Base-by-base conservation (phyloP, 768 basidiomycete species). In the Lactarius akahatsu region DNA sequence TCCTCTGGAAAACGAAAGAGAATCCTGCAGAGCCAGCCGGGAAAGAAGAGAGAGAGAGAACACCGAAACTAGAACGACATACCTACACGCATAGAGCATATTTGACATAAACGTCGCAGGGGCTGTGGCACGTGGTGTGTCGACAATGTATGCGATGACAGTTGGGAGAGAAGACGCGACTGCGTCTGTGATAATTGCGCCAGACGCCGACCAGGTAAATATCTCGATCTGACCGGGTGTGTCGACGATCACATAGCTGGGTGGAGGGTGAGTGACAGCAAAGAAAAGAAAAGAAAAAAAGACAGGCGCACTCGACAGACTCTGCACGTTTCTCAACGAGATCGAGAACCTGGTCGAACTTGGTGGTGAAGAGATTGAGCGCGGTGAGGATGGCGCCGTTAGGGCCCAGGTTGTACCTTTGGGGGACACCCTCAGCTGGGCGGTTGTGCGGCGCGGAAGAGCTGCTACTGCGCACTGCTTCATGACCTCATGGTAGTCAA, bases 51-150 rank as follows among this genome's bases (percentile, higher is more conserved):
- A 13, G 15, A n/a, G 41, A n/a, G 41, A 50, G 36, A 6, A 10
- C 28, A n/a, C 26, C 6, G 16, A 34, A 34, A 64, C 10, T 10
- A 10, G 26, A 67, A 20, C 63, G 8, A 76, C 84, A 68, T 64
- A 91, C 91, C 92, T 94, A 83, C 97, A 99, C 1, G 97, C 97
- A 73, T 98, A 99, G 52, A 99, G 83, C 97, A 99, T 99, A 77
- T 99, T 99, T 23, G 90, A 92, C 97, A 98, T 99, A 77, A 99
- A 99, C 3, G 97, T 99, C 18, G 96, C 94, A 0, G 97, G 97
- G 0, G 93, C 88, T 0, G 90, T 90, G 23, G 94, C 94, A 68
- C 97, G 83, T 26, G 97, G 97, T 4, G 97, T 99, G 77, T 99
- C 97, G 71, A 99, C 94, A 67, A 99, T 85, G 74, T 98, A 99